A percentile compares a stretch with the other conserved stretches of the same genome.
Evolutionary conservation across 176 grass and related monocot genomes (phyloP).

Genomic region (maize (Zea mays)): DNA sequence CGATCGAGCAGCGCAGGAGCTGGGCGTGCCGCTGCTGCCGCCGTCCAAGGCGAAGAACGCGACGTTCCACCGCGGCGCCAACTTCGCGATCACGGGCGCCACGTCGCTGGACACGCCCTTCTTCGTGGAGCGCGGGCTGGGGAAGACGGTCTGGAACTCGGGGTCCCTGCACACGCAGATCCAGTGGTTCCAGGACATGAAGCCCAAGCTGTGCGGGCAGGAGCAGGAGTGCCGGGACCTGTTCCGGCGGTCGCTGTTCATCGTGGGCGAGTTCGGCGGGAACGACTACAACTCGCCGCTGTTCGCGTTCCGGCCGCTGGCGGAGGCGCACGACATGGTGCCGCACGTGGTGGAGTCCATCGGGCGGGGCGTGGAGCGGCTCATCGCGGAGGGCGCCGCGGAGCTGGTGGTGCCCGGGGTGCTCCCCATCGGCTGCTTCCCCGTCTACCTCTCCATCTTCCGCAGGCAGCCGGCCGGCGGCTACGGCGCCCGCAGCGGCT

Average conservation of each 20-base stretch:
- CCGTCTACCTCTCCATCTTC: slow-evolving; percentile 77
- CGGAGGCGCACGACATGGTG: slow-evolving; percentile 57
- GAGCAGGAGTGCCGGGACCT: slow-evolving; percentile 54
- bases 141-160: slow-evolving; percentile 66
- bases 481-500: slow-evolving; percentile 57
- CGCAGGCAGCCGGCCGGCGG: slow-evolving; percentile 34
- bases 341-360: slow-evolving; percentile 71
- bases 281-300: slow-evolving; percentile 91
- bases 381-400: slow-evolving; percentile 71
- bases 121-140: slow-evolving; percentile 59
- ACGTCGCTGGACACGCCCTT: slow-evolving; percentile 74
- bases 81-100: slow-evolving; percentile 86
- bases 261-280: slow-evolving; percentile 90
- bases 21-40: slow-evolving; percentile 72
- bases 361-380: slow-evolving; percentile 60
- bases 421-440: slow-evolving; percentile 81
- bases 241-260: slow-evolving; percentile 76
- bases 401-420: slow-evolving; percentile 89
- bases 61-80: slow-evolving; percentile 71
- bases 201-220: slow-evolving; percentile 54
- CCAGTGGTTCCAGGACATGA: slow-evolving; percentile 78
- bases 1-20: slow-evolving; percentile 67
- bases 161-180: slow-evolving; percentile 82
- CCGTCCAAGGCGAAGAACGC: slow-evolving; percentile 79
- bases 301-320: slow-evolving; percentile 62